These are phyloP conservation scores for Hawksworthiomyces lignivorus DNA, from an alignment of 2,329 filamentous ascomycete species.

Conservation along the genomic window DNA sequence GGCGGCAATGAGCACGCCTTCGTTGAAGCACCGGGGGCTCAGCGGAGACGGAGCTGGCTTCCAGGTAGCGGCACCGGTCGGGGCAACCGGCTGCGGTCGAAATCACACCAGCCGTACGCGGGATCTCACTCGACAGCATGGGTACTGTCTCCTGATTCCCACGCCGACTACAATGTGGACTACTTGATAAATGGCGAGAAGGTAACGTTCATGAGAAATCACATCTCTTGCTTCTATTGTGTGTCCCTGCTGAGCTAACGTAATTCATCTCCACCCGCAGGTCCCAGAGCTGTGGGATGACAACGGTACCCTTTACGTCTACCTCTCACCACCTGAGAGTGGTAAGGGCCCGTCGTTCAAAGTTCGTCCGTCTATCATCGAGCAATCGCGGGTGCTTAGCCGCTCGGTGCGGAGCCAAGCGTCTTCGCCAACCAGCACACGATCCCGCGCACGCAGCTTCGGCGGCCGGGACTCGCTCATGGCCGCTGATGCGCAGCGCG, in stretches of 20 bases:
- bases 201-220: constrained; percentile 26
- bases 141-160: constrained; percentile 45
- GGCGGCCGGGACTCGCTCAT: constrained; percentile 39
- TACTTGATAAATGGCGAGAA: constrained; percentile 48
- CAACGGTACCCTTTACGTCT: constrained; percentile 47
- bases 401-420: constrained; percentile 43
- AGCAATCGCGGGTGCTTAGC: constrained; percentile 46
- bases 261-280: too few relatives aligned
- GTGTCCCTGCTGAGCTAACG: neutral
- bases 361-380: constrained; percentile 45
- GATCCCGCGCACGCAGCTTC: constrained; percentile 37
- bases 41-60: constrained; percentile 46
- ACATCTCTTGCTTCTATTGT: constrained; percentile 7
- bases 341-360: constrained; percentile 53
- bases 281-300: constrained; percentile 62
- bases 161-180: constrained; percentile 48
- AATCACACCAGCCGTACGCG: constrained; percentile 30
- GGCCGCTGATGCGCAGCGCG: constrained; percentile 40
- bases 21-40: constrained; percentile 29
- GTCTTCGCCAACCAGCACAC: constrained; percentile 23
- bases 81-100: constrained; percentile 39
- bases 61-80: constrained; percentile 27
- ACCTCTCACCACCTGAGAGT: constrained; percentile 44
- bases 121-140: constrained; percentile 28
- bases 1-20: constrained; percentile 33